Percentiles rank a stretch among this genome's conserved stretches.
Conservation (phyloP, 2,329 filamentous ascomycete genomes). For the Teratosphaeria viscida region DNA sequence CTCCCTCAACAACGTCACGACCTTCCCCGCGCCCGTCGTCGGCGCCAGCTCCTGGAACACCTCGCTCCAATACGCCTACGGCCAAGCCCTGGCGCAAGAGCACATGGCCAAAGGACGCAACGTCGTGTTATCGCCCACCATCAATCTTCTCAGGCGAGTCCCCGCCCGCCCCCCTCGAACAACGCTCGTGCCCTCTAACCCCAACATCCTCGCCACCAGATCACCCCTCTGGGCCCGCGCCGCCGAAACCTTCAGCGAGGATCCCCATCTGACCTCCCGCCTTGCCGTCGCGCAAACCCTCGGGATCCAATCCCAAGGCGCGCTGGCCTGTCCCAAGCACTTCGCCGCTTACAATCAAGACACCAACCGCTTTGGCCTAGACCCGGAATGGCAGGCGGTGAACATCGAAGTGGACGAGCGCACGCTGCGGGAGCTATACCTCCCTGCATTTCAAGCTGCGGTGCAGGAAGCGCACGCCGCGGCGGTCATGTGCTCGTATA, state of each 20-base stretch:
- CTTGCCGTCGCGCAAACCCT: conserved; percentile 51
- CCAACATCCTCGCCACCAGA: conserved; percentile 21
- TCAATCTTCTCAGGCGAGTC: not conserved
- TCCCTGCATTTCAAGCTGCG: conserved; percentile 66
- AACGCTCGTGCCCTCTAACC: not conserved
- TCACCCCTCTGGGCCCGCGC: conserved; percentile 75
- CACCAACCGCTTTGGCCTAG: conserved; percentile 41
- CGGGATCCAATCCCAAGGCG: conserved; percentile 59
- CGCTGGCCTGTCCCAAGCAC: conserved; percentile 71
- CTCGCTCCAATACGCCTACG: not conserved
- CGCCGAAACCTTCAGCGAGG: conserved; percentile 80
- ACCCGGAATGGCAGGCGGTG: conserved; percentile 38
- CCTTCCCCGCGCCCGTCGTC: not conserved
- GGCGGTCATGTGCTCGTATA: conserved; percentile 64
- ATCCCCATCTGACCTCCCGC: conserved; percentile 66
- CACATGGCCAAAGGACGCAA: not conserved
- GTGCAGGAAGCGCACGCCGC: conserved; percentile 58
- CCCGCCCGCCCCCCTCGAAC: no score
- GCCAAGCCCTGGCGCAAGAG: not conserved
- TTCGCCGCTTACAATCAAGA: conserved; percentile 67
- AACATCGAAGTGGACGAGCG: conserved; percentile 56
- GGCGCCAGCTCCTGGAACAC: not conserved
- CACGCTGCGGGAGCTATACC: conserved; percentile 57
- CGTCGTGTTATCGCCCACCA: not conserved
- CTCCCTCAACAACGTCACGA: not conserved